Evolutionary conservation across 495 filamentous ascomycete species (phyloP), one percentile per base, ranked within the genome.

Genomic region (Paragyromitra xinjiangensis): DNA sequence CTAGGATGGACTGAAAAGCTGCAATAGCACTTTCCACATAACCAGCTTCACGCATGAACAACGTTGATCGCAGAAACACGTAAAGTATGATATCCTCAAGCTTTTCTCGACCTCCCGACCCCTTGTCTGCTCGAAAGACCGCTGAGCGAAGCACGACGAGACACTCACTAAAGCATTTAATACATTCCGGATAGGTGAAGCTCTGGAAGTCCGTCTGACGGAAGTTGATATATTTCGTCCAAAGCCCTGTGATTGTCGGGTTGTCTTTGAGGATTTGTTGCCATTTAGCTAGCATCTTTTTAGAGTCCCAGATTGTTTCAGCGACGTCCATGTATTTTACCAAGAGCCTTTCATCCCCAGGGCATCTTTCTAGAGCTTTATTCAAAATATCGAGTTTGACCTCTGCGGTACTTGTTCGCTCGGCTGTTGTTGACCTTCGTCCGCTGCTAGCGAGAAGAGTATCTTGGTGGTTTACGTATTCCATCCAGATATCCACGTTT

Each of bases 1-100:
- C 95, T 3, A 98, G 85, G 6, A 92, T 78, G 8, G 88, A 91
- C 82, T 99, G 95, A 93, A 96, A 97, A 11, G 92, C 86, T 19
- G 91, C 93, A 0, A 92, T 85, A 3, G 92, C 90, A 48, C 91
- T 85, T 81, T 98, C 95, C n/a, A 85, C 80, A 81, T 91, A 95
- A 0, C 95, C 95, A 40, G 93, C 86, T 82, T 98, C 93, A 24
- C 88, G 86, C 66, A 95, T 87, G 78, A 95, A 91, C 5, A 90
- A 82, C 0, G 93, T 93, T 61, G 90, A 64, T 51, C 94, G 88
- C 12, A 97, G 84, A 42, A 98, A 87, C 2, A 95, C 83, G 81
- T 97, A 93, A 3, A 92, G 82, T 26, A 91, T 88, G 68, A 92
- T 86, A 16, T 85, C 83, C 24, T 85, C 84, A 1, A 86, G 75